Evolutionary conservation across 2,329 filamentous ascomycete genomes (phyloP).

Genomic region (Phaeosphaeria sp.): DNA sequence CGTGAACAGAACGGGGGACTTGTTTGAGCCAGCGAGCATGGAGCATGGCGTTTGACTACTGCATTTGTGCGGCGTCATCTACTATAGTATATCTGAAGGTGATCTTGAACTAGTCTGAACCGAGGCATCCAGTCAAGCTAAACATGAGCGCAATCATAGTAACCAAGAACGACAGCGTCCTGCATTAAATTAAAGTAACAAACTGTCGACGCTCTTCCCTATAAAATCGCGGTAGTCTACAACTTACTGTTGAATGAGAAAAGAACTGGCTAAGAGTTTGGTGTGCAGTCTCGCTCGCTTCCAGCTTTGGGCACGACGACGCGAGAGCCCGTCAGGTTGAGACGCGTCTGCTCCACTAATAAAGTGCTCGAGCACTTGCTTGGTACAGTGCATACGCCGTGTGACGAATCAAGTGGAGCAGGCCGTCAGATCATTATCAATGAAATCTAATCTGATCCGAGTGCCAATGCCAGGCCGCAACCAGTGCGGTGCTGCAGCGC

Average conservation of each 20-base stretch:
- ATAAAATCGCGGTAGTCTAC: background rate
- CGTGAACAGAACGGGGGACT: no score
- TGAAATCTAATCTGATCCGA: constrained; percentile 38
- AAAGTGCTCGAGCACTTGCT: background rate
- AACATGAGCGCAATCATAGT: no score
- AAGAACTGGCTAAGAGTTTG: background rate
- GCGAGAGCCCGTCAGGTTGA: background rate
- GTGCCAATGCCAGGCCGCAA: constrained; percentile 19
- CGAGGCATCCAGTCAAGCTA: background rate
- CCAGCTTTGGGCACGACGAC: no score
- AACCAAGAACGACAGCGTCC: no score
- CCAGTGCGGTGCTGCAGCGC: constrained; percentile 17
- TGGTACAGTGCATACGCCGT: background rate
- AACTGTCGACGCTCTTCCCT: background rate
- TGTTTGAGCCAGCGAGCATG: background rate
- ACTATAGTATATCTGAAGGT: background rate
- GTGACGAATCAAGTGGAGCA: constrained; percentile 16
- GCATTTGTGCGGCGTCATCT: background rate
- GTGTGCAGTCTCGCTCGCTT: background rate
- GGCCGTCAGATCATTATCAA: constrained; percentile 14
- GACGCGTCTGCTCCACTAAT: background rate
- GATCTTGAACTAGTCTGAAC: background rate
- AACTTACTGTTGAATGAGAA: background rate
- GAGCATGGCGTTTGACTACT: background rate
- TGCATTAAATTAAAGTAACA: no score